A percentile compares a stretch with the other conserved stretches of the same genome.
These are phyloP conservation scores for Tetrapisispora taiwanensis DNA, from an alignment of 805 yeast species.

Conservation along the genomic window DNA sequence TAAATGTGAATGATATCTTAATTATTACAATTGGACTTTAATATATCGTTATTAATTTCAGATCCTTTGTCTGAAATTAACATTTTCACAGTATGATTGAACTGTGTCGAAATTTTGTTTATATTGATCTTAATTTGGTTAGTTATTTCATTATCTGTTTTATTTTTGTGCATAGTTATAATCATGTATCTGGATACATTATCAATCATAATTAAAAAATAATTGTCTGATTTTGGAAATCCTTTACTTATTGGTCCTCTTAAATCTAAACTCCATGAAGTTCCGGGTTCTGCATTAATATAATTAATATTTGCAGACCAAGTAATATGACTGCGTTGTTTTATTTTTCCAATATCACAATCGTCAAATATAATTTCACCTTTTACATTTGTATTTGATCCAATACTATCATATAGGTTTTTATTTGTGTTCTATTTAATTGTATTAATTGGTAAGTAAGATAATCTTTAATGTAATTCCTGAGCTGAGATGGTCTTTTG, in stretches of 20 bases:
- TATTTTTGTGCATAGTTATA: background rate
- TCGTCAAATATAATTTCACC: background rate
- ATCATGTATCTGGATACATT: slow-evolving; percentile 5
- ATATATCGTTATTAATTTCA: slow-evolving; percentile 3
- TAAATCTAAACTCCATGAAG: slow-evolving; percentile 5
- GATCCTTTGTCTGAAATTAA: slow-evolving; percentile 5
- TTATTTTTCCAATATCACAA: background rate
- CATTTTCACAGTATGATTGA: slow-evolving; percentile 3
- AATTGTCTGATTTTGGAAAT: background rate
- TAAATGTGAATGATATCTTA: slow-evolving; percentile 3
- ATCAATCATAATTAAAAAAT: slow-evolving; percentile 7
- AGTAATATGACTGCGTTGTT: slow-evolving; percentile 1
- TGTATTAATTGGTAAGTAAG: no score
- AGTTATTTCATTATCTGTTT: background rate
- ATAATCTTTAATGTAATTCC: no score
- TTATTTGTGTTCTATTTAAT: no score
- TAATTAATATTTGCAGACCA: slow-evolving; percentile 5
- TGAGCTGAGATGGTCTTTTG: no score
- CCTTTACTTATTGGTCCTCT: slow-evolving; percentile 4
- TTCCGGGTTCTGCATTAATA: slow-evolving; percentile 1
- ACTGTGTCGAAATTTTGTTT: slow-evolving; percentile 1
- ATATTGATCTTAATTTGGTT: slow-evolving; percentile 4
- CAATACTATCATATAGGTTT: no score
- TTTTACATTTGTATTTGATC: no score
- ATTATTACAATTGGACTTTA: no score